Base-by-base conservation (phyloP, 306 rosid species). In the Ziziphus jujuba region DNA sequence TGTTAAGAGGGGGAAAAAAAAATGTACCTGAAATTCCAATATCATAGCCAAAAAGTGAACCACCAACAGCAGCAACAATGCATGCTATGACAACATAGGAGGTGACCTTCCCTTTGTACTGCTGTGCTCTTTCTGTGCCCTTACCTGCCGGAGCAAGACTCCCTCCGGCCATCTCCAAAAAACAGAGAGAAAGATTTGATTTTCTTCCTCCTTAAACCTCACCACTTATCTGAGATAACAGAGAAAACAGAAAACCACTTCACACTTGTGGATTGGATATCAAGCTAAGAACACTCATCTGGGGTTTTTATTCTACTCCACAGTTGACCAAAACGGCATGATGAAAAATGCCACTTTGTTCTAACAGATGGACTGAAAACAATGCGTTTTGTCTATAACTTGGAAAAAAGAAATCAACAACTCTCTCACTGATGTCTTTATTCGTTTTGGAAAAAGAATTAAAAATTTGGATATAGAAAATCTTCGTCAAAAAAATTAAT, bases 1-100 rank as follows among this genome's bases (percentile, higher is more conserved):
- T 49, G 15, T 40, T 40, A 1, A 40, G 2, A 50, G 55, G 31
- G 44, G 11, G 59, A 69, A 63, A 65, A 57, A 17, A 36, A 8
- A 22, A 73, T 20, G 54, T 65, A 89, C 95, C 95, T 87, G 95
- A 87, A 79, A 90, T 82, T 40, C 97, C 97, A 75, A 90, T 76
- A 66, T 87, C 97, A 78, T 87, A 87, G 57, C 97, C 97, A 16
- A 87, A 90, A 51, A 87, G 83, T 15, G 97, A 71, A 15, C 97
- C 97, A 7, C 97, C 97, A 54, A 69, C 71, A 53, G 95, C 97
- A 44, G 95, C 95, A 76, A 87, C 84, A 68, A 88, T 44, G 76
- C 97, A 87, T 38, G 97, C 79, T 52, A 87, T 62, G 70, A 86
- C 44, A 61, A 90, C 97, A 75, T 87, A 83, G 50, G 58, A 13